Percentiles rank a stretch among this genome's conserved stretches.
Evolutionary conservation across 306 rosid species (phyloP).

Genomic region (Neltuma alba): DNA sequence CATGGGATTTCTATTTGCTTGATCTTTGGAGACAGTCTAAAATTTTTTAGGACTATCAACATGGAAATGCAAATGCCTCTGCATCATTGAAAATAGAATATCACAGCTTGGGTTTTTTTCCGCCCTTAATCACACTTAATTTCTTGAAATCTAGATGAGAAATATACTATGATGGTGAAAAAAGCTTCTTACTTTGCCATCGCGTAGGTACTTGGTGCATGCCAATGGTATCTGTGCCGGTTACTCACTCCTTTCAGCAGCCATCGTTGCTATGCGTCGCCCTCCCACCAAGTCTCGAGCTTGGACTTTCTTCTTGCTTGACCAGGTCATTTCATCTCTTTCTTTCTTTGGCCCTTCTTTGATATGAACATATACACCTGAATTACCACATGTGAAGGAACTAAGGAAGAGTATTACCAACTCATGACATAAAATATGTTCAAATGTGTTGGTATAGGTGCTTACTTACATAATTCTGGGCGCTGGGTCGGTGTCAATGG

Average conservation of each 20-base stretch:
- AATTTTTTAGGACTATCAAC: neutral
- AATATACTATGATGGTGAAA: slow-evolving; percentile 11
- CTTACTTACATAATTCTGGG: slow-evolving; percentile 68
- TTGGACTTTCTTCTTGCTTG: slow-evolving; percentile 90
- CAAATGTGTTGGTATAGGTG: slow-evolving; percentile 36
- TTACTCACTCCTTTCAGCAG: slow-evolving; percentile 81
- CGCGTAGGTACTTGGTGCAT: slow-evolving; percentile 85
- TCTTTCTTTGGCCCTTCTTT: neutral
- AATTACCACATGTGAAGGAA: neutral
- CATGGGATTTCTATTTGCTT: neutral
- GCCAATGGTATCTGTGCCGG: slow-evolving; percentile 94
- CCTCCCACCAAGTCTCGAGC: slow-evolving; percentile 60
- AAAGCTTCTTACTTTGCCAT: neutral
- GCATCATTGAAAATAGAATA: neutral
- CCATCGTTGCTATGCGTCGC: slow-evolving; percentile 63
- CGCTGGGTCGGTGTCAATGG: slow-evolving; percentile 74
- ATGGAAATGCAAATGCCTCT: neutral
- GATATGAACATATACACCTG: neutral
- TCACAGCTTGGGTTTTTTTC: neutral
- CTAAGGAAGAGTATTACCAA: neutral
- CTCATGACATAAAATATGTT: neutral
- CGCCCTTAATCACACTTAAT: neutral
- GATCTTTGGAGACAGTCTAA: neutral
- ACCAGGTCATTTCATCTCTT: slow-evolving; percentile 60
- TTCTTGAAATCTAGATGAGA: slow-evolving; percentile 13